Conservation (phyloP, 306 rosid species). For the Notholithocarpus densiflorus region DNA sequence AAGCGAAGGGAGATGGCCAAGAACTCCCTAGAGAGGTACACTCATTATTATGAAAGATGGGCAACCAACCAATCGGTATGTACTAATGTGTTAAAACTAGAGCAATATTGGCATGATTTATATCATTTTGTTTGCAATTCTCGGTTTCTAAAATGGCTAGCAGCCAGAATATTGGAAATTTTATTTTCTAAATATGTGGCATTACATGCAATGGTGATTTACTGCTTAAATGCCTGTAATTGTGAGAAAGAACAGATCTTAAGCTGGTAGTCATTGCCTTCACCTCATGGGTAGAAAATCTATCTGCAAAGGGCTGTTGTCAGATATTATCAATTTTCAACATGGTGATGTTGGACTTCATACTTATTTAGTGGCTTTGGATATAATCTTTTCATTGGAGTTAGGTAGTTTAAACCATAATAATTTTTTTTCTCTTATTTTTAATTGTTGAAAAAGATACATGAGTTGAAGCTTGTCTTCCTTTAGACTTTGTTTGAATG, state of each 20-base stretch:
- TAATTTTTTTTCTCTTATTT: neutral
- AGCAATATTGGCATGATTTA: neutral
- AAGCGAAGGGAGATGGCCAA: constrained; percentile 40
- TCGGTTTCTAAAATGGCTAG: neutral
- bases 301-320: neutral
- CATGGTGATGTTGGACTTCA: neutral
- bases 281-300: neutral
- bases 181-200: neutral
- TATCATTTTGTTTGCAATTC: neutral
- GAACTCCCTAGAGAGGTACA: constrained; percentile 46
- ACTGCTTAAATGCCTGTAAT: neutral
- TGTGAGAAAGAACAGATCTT: neutral
- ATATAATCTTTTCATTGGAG: neutral
- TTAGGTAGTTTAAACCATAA: neutral
- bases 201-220: too few species aligned
- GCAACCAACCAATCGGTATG: constrained; percentile 58
- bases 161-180: neutral
- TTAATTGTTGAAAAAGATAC: neutral
- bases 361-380: neutral
- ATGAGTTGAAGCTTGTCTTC: too few species aligned
- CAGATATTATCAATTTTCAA: neutral
- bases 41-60: constrained; percentile 63
- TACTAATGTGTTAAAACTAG: neutral
- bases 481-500: too few species aligned
- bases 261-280: neutral